Evolutionary conservation across 192 early-diverging fungal species (phyloP).

Genomic region (Phlyctochytrium arcticum): DNA sequence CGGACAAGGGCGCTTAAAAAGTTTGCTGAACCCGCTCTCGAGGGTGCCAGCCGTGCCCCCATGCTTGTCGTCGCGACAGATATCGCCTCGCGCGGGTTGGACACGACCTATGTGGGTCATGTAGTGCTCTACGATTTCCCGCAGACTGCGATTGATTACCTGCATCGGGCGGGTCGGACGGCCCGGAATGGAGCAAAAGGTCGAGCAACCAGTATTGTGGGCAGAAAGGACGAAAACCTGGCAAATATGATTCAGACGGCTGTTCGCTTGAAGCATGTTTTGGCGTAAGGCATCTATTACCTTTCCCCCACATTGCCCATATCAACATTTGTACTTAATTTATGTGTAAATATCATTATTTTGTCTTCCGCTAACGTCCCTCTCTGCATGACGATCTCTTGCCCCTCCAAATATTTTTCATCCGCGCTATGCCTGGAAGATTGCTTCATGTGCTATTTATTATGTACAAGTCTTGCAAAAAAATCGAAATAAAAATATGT

Average conservation of each 20-base stretch:
- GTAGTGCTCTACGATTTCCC: conserved; percentile 92
- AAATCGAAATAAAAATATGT: no score
- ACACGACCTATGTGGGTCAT: conserved; percentile 82
- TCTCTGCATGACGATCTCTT: no score
- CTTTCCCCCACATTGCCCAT: background rate
- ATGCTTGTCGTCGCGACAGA: conserved; percentile 85
- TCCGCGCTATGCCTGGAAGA: no score
- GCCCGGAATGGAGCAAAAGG: conserved; percentile 78
- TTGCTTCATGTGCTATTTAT: no score
- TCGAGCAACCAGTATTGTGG: conserved; percentile 76
- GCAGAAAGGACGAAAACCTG: conserved; percentile 63
- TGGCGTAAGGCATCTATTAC: conserved; percentile 6
- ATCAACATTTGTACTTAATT: no score
- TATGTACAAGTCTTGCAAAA: no score
- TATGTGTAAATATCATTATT: no score
- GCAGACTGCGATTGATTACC: conserved; percentile 81
- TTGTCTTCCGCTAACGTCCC: no score
- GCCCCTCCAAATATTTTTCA: no score
- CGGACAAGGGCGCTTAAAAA: conserved; percentile 7
- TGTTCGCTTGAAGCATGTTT: background rate
- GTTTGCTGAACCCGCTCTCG: conserved; percentile 10
- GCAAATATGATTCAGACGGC: conserved; percentile 60
- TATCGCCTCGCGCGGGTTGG: conserved; percentile 84
- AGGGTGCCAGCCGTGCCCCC: background rate
- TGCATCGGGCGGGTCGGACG: conserved; percentile 89